Conservation (phyloP, 352 stramenopile genomes). For the Elongisporangium prolatum region DNA sequence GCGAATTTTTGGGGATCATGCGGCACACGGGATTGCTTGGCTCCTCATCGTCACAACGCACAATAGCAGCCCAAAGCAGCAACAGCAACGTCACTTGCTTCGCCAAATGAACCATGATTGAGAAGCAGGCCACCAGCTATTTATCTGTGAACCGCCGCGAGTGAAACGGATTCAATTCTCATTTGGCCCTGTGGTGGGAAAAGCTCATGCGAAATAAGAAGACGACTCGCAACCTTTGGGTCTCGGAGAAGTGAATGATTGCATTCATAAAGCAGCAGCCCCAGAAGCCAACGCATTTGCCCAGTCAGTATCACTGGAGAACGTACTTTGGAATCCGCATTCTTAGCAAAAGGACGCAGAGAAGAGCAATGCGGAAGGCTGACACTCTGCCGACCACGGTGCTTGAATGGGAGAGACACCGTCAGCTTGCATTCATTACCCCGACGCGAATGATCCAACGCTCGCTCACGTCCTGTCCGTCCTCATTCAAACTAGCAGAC, state of each 20-base stretch:
- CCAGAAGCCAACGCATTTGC: neutral
- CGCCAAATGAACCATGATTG: neutral
- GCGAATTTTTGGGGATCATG: slow-evolving; percentile 48
- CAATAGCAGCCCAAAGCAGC: neutral
- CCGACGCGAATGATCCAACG: neutral
- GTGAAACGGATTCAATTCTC: neutral
- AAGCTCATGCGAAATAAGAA: neutral
- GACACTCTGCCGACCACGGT: slow-evolving; percentile 15
- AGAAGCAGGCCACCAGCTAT: neutral
- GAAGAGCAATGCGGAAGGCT: slow-evolving; percentile 12
- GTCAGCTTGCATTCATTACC: neutral
- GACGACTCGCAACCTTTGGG: neutral
- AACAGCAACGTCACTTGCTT: neutral
- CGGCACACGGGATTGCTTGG: slow-evolving; percentile 38
- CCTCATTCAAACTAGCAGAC: slow-evolving; percentile 4
- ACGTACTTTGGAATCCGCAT: neutral
- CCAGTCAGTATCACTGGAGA: neutral
- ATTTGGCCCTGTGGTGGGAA: too few relatives aligned
- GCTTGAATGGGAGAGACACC: slow-evolving; percentile 6
- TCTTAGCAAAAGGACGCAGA: neutral
- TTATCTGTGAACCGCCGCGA: neutral
- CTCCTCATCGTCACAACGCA: slow-evolving; percentile 23
- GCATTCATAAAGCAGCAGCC: neutral
- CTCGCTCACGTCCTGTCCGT: slow-evolving; percentile 7
- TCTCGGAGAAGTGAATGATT: neutral